Base-by-base conservation (phyloP, 345 rosid species). In the Excoecaria cochinchinensis region DNA sequence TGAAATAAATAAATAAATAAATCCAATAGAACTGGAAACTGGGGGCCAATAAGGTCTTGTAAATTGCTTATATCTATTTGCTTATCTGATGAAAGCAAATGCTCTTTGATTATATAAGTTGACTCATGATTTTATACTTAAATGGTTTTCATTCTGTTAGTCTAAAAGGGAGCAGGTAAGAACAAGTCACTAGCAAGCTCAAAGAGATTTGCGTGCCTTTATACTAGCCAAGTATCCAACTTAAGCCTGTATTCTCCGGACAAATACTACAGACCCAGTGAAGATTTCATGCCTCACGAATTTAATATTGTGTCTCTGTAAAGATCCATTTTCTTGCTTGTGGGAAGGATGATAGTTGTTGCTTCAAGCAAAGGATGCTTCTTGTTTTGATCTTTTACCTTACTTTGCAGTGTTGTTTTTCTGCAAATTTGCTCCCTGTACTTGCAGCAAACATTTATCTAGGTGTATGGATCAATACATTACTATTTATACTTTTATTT, bases 221-320 rank as follows among this genome's bases (percentile, higher is more conserved):
- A 93, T 79, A 90, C 98, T 1, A 90, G 99, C 83, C 93, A 91
- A 80, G 95, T 95, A 42, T 91, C 98, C 50, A 95, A 95, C 89
- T 73, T 95, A 67, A 83, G 96, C 78, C 82, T 92, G 77, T 93
- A 95, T 80, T 95, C 99, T 0, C 97, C 98, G 0, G 90, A 95
- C 84, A 95, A 91, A 79, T 93, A 93, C 78, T 95, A 95, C 82
- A 84, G 94, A 76, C 99, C 97, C 19, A 84, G 92, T 52, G 98
- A 93, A 87, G 99, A 93, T 82, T 89, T 87, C 72, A 95, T 95
- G 99, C 92, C 99, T 12, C 99, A 95, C 76, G 99, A 95, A 75
- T 95, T 89, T 68, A 83, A 88, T 73, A 87, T 90, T 69, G 87
- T 92, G 75, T 88, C 93, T 24, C 64, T 84, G 53, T 91, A 84